These are phyloP conservation scores for Talaromyces rugulosus DNA, from an alignment of 2,329 filamentous ascomycete species.

Conservation along the genomic window DNA sequence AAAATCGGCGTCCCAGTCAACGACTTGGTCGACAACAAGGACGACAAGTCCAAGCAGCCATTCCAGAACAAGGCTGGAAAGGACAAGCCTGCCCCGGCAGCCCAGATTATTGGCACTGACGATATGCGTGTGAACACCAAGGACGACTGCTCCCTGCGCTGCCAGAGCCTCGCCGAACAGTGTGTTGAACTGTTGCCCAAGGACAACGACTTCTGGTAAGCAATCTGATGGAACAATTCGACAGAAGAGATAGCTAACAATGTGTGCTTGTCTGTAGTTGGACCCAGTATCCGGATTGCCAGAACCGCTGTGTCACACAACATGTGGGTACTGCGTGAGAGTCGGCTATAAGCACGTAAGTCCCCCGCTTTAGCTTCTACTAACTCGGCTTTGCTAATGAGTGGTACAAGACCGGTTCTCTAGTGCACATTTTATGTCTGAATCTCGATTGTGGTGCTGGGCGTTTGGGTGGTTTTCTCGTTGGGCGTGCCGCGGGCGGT, in stretches of 20 bases:
- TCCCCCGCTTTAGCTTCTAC: not conserved
- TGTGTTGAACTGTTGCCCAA: slow-evolving; percentile 7
- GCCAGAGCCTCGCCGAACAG: slow-evolving; percentile 5
- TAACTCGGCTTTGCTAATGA: not conserved
- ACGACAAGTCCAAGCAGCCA: not conserved
- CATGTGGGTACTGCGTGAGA: slow-evolving; percentile 6
- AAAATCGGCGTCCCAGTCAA: slow-evolving; percentile 2
- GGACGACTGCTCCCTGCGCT: slow-evolving; percentile 9
- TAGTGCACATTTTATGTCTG: not conserved
- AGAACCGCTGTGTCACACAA: slow-evolving; percentile 10
- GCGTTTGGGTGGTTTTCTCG: not conserved
- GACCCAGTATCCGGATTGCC: slow-evolving; percentile 8
- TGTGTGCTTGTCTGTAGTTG: slow-evolving; percentile 1
- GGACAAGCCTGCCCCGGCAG: not conserved
- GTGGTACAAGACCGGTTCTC: not conserved
- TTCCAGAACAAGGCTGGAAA: slow-evolving; percentile 8
- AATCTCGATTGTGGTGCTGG: not conserved
- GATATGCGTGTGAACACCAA: slow-evolving; percentile 2
- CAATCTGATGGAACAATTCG: not conserved
- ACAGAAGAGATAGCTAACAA: not conserved
- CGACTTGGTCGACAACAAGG: not conserved
- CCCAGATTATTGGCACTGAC: not conserved
- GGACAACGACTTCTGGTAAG: slow-evolving; percentile 12
- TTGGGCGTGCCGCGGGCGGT: not conserved
- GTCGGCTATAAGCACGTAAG: slow-evolving; percentile 5